Base-by-base conservation (phyloP, 805 yeast genomes). In the Suhomyces faveliae region DNA sequence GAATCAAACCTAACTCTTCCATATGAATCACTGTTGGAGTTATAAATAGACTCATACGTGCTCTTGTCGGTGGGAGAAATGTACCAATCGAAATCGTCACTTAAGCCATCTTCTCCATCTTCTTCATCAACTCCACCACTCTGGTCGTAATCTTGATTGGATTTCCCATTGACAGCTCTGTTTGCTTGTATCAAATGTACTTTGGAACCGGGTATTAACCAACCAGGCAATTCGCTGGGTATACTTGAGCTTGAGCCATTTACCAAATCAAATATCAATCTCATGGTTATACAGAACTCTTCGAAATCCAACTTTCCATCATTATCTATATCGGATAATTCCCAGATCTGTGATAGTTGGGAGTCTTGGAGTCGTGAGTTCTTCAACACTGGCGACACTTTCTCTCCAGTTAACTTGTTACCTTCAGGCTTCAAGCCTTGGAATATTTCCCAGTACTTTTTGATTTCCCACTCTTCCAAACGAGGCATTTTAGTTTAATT, bases 391-490 rank as follows among this genome's bases (percentile, higher is more conserved):
- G 89, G 84, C 24, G 87, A 79, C 17, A 91, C 95, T 63, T 86
- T 84, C 49, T 87, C 94, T 42, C 96, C 97, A 19, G 85, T 77
- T 27, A 94, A 77, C 62, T 86, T 84, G 62, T 89, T 90, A 46
- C 82, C 79, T 29, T 70, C 81, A 0, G 99, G 99, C 53, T 81
- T 80, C 59, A 94, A 79, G 11, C 97, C 96, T 54, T 85, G 83
- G 74, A 94, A 94, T 41, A 94, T 91, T 68, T 94, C 96, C 99
- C 99, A 94, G 76, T 90, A 94, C 71, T 92, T 92, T 61, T 90
- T 87, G 59, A 91, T 90, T 69, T 94, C 99, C 87, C 96, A 90
- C 58, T 90, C 94, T 66, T 89, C 96, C 51, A 90, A 70, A 52
- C 87, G 83, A 21, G 92, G 90, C 76, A 72, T 71, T n/a, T 4